Conservation (phyloP, 805 yeast genomes). For the Nakazawaea ernobii region DNA sequence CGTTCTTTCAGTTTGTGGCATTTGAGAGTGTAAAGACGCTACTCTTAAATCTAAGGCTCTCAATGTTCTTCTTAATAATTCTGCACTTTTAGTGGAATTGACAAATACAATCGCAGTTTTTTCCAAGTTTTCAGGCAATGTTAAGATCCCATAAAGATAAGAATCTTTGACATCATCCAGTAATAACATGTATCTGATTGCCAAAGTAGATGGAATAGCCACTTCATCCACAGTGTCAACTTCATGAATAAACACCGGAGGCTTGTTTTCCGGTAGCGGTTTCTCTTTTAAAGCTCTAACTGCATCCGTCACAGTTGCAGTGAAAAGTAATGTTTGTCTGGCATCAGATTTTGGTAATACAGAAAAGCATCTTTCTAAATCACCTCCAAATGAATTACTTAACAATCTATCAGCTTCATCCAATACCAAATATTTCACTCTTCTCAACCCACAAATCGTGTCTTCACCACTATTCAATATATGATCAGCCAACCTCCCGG, state of each 20-base stretch:
- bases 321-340: conserved; percentile 86
- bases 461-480: conserved; percentile 85
- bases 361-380: conserved; percentile 65
- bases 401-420: conserved; percentile 96
- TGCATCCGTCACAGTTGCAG: conserved; percentile 94
- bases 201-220: conserved; percentile 72
- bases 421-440: conserved; percentile 76
- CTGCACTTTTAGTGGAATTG: conserved; percentile 87
- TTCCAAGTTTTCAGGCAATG: conserved; percentile 54
- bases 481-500: conserved; percentile 94
- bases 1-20: conserved; percentile 90
- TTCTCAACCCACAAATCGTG: conserved; percentile 68
- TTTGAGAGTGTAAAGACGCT: conserved; percentile 87
- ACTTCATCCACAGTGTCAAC: conserved; percentile 67
- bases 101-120: conserved; percentile 83
- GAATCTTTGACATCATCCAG: conserved; percentile 92
- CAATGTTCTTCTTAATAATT: conserved; percentile 72
- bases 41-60: conserved; percentile 71
- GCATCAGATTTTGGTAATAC: conserved; percentile 64
- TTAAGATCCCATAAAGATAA: conserved; percentile 64
- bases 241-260: conserved; percentile 65
- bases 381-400: conserved; percentile 77
- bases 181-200: conserved; percentile 61
- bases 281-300: conserved; percentile 73
- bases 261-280: conserved; percentile 49